A percentile compares a stretch with the other conserved stretches of the same genome.
Evolutionary conservation across 2,329 filamentous ascomycete genomes (phyloP).

Genomic region (Phyllosticta ampelicida): DNA sequence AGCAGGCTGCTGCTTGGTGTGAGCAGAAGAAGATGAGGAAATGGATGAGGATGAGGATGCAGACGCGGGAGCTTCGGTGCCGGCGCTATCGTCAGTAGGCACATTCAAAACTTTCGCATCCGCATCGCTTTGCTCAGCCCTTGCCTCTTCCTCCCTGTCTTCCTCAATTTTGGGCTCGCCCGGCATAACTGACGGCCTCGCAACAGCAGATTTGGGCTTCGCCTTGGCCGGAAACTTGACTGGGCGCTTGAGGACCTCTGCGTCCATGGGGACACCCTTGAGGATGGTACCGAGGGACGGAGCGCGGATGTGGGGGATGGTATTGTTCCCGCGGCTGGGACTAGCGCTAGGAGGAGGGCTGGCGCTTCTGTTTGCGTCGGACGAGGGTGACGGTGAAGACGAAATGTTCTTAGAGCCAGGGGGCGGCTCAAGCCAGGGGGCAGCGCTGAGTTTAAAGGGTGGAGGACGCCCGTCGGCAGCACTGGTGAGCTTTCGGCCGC

Average conservation of each 20-base stretch:
- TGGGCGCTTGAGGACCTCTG: constrained; percentile 23
- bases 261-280: constrained; percentile 11
- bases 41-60: no score
- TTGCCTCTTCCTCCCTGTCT: neutral
- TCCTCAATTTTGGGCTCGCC: neutral
- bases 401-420: neutral
- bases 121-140: neutral
- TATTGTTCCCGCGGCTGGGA: neutral
- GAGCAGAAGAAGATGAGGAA: no score
- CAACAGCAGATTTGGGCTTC: neutral
- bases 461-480: neutral
- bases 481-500: constrained; percentile 22
- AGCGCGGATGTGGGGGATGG: neutral
- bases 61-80: no score
- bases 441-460: neutral
- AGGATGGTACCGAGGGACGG: neutral
- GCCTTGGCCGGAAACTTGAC: constrained; percentile 22
- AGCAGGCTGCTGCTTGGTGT: no score
- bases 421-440: neutral
- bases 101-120: neutral
- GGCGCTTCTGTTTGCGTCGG: neutral
- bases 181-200: neutral
- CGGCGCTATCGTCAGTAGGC: no score
- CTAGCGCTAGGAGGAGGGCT: neutral
- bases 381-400: neutral